Conservation (phyloP, 257 asterid genomes). For the Rhazya stricta region DNA sequence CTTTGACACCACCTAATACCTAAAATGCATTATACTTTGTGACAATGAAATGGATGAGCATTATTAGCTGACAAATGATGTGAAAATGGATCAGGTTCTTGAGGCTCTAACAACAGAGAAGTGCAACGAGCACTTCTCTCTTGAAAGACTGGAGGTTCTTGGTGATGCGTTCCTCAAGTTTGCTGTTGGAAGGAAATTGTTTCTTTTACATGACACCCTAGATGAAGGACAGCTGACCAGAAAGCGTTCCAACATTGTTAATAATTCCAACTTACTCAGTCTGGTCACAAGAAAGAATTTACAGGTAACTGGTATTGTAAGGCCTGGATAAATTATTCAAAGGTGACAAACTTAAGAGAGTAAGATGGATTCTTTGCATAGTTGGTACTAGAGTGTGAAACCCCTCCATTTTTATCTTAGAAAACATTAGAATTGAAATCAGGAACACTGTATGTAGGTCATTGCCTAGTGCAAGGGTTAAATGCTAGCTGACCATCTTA, state of each 20-base stretch:
- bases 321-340: not conserved
- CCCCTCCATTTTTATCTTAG: not conserved
- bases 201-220: slow-evolving; percentile 58
- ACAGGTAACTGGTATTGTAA: slow-evolving; percentile 53
- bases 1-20: slow-evolving; percentile 11
- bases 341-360: not conserved
- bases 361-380: not conserved
- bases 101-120: slow-evolving; percentile 97
- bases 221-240: slow-evolving; percentile 96
- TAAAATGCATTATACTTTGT: not conserved
- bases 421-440: not conserved
- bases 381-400: not conserved
- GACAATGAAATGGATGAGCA: slow-evolving; percentile 3
- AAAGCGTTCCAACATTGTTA: slow-evolving; percentile 80
- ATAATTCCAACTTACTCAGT: slow-evolving; percentile 62
- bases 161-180: slow-evolving; percentile 98
- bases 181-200: slow-evolving; percentile 86
- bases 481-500: not conserved
- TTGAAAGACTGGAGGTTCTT: slow-evolving; percentile 97
- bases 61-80: slow-evolving; percentile 20
- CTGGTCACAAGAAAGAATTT: slow-evolving; percentile 60
- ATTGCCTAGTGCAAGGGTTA: not conserved
- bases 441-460: not conserved
- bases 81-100: slow-evolving; percentile 66
- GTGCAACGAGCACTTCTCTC: slow-evolving; percentile 75